phyloP scores from a whole-genome alignment of 495 filamentous ascomycete species.

The Cenococcum geophilum region DNA sequence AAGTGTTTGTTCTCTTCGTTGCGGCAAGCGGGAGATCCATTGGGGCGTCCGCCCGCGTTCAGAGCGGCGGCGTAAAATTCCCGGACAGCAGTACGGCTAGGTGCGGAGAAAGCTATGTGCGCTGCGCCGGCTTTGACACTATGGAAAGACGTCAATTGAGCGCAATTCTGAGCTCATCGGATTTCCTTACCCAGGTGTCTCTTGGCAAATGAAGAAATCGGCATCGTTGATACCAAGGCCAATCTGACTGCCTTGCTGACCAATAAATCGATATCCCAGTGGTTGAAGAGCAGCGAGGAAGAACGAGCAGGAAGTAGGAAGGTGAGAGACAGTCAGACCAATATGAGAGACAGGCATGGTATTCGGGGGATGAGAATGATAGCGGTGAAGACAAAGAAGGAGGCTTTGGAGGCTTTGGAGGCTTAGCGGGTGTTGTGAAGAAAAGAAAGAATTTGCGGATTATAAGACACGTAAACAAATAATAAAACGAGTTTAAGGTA shows the following conservation, averaged over 20 bases:
- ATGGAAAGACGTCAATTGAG: conserved; percentile 10
- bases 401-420: background rate
- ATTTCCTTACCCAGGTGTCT: conserved; percentile 49
- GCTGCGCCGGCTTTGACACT: conserved; percentile 48
- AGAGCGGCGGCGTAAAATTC: conserved; percentile 56
- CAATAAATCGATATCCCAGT: conserved; percentile 65
- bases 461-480: conserved; percentile 9
- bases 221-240: conserved; percentile 53
- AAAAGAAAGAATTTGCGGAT: conserved; percentile 11
- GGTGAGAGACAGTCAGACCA: conserved; percentile 63
- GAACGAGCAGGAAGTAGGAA: conserved; percentile 72
- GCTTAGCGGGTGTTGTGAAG: background rate
- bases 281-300: conserved; percentile 71
- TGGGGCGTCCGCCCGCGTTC: conserved; percentile 52
- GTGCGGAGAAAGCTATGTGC: conserved; percentile 55
- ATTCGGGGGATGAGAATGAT: conserved; percentile 5
- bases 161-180: conserved; percentile 9
- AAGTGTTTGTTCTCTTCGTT: conserved; percentile 50
- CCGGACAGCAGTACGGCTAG: conserved; percentile 48
- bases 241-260: conserved; percentile 43
- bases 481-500: background rate
- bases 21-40: conserved; percentile 50
- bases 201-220: conserved; percentile 55
- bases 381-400: conserved; percentile 25
- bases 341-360: conserved; percentile 55